phyloP scores from a whole-genome alignment of 2,329 filamentous ascomycete species.

The Monosporascus sp. region DNA sequence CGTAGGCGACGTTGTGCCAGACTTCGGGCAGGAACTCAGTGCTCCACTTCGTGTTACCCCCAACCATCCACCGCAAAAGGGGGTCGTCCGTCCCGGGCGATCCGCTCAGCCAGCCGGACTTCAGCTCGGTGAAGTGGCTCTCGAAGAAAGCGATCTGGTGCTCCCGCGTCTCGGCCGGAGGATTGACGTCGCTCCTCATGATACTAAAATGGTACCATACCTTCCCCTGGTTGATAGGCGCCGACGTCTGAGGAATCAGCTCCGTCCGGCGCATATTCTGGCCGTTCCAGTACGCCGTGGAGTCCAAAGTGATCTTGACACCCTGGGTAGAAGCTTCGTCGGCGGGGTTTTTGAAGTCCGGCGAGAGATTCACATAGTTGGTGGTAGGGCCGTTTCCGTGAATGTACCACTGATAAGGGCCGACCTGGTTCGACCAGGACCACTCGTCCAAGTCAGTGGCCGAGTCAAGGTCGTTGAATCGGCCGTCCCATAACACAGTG shows the following conservation, averaged over 20 bases:
- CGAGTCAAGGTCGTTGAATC: constrained; percentile 48
- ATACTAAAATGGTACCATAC: constrained; percentile 71
- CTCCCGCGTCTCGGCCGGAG: constrained; percentile 57
- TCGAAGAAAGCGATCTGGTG: constrained; percentile 63
- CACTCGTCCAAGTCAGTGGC: constrained; percentile 46
- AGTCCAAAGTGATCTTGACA: constrained; percentile 60
- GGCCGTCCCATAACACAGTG: constrained; percentile 54
- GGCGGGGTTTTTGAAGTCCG: constrained; percentile 58
- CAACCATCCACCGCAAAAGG: constrained; percentile 60
- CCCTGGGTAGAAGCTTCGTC: constrained; percentile 58
- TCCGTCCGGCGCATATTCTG: constrained; percentile 69
- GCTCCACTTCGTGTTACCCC: constrained; percentile 57
- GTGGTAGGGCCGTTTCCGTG: constrained; percentile 52
- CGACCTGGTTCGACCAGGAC: constrained; percentile 57
- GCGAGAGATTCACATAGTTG: constrained; percentile 55
- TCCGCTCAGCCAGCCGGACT: constrained; percentile 57
- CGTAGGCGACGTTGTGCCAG: constrained; percentile 73
- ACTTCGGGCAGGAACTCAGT: constrained; percentile 54
- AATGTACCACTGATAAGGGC: constrained; percentile 69
- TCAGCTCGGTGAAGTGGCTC: constrained; percentile 69
- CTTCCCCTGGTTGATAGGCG: constrained; percentile 59
- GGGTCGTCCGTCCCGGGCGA: constrained; percentile 39
- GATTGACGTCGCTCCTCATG: constrained; percentile 51
- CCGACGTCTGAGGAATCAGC: constrained; percentile 64
- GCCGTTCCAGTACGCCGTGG: constrained; percentile 64